phyloP scores from a whole-genome alignment of 2,329 filamentous ascomycete species.

The Amesomyces nigricolor region DNA sequence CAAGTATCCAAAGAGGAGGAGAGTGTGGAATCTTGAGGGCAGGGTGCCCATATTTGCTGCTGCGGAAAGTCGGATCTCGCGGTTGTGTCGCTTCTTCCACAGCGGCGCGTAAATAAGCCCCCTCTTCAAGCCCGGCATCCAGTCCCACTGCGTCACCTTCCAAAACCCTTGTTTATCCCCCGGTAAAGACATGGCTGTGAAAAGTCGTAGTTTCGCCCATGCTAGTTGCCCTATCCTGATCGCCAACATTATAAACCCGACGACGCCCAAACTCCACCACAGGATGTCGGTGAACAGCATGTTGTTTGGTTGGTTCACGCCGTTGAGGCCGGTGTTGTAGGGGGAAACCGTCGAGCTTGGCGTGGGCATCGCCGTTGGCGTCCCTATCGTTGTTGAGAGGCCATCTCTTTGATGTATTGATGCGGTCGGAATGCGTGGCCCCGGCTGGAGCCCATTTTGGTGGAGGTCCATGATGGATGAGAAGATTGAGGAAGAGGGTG shows the following conservation, averaged over 20 bases:
- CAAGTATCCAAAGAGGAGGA: slow-evolving; percentile 53
- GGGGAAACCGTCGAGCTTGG: slow-evolving; percentile 48
- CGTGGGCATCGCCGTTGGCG: slow-evolving; percentile 27
- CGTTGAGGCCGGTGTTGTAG: slow-evolving; percentile 51
- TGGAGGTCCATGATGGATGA: slow-evolving; percentile 28
- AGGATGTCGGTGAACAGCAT: slow-evolving; percentile 51
- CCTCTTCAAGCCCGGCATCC: slow-evolving; percentile 59
- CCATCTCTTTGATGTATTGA: slow-evolving; percentile 15
- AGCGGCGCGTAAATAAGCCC: slow-evolving; percentile 59
- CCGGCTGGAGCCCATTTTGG: slow-evolving; percentile 23
- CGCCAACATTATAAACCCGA: slow-evolving; percentile 48
- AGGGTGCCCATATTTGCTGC: slow-evolving; percentile 52
- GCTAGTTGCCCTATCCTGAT: slow-evolving; percentile 50
- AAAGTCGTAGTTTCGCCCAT: slow-evolving; percentile 53
- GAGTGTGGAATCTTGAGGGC: slow-evolving; percentile 57
- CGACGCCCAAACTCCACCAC: slow-evolving; percentile 56
- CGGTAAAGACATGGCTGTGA: slow-evolving; percentile 51
- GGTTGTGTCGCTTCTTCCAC: slow-evolving; percentile 59
- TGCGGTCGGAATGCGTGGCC: slow-evolving; percentile 14
- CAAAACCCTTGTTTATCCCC: slow-evolving; percentile 54
- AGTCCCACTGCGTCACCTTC: slow-evolving; percentile 51
- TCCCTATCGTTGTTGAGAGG: slow-evolving; percentile 9
- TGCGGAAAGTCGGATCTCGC: slow-evolving; percentile 41
- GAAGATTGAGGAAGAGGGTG: not conserved
- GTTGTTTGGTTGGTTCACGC: slow-evolving; percentile 56